Percentiles rank a stretch among this genome's conserved stretches.
These are phyloP conservation scores for Capsicum rhomboideum DNA, from an alignment of 257 asterid genomes.

Conservation along the genomic window DNA sequence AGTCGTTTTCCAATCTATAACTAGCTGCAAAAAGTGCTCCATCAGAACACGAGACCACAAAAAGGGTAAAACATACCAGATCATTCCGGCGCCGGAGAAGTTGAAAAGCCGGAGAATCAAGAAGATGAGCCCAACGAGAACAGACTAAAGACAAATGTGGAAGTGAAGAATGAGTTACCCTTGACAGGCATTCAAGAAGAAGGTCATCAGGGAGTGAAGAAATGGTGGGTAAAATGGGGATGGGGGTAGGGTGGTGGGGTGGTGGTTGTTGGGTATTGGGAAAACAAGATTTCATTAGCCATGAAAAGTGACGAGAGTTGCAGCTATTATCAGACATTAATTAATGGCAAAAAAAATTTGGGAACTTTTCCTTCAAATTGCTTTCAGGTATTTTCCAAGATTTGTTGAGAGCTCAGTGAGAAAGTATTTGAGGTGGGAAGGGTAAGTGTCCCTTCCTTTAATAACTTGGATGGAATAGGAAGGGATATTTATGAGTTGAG, in stretches of 20 bases:
- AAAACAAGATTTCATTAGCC: conserved; percentile 88
- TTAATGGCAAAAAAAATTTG: too few species aligned
- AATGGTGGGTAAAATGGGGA: conserved; percentile 27
- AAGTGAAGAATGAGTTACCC: conserved; percentile 54
- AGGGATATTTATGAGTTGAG: too few species aligned
- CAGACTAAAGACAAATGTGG: conserved; percentile 69
- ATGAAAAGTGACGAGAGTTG: conserved; percentile 70
- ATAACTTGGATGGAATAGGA: too few species aligned
- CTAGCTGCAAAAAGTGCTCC: conserved; percentile 62
- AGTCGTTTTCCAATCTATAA: conserved; percentile 28
- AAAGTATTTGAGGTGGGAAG: not conserved
- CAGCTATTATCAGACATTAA: conserved; percentile 37
- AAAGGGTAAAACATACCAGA: conserved; percentile 41
- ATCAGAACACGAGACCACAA: conserved; percentile 45
- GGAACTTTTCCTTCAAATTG: not conserved
- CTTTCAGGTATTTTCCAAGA: not conserved
- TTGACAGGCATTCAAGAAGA: conserved; percentile 68
- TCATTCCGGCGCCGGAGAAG: conserved; percentile 53
- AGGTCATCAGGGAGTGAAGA: conserved; percentile 76
- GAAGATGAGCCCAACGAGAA: conserved; percentile 72
- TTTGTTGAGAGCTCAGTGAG: not conserved
- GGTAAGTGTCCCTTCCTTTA: too few species aligned
- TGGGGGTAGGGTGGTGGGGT: conserved; percentile 12
- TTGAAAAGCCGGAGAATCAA: conserved; percentile 52
- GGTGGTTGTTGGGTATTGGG: conserved; percentile 47